Evolutionary conservation across 1,284 basidiomycete species (phyloP), one percentile per base, ranked within the genome.

Genomic region (Amylostereum chailletii): DNA sequence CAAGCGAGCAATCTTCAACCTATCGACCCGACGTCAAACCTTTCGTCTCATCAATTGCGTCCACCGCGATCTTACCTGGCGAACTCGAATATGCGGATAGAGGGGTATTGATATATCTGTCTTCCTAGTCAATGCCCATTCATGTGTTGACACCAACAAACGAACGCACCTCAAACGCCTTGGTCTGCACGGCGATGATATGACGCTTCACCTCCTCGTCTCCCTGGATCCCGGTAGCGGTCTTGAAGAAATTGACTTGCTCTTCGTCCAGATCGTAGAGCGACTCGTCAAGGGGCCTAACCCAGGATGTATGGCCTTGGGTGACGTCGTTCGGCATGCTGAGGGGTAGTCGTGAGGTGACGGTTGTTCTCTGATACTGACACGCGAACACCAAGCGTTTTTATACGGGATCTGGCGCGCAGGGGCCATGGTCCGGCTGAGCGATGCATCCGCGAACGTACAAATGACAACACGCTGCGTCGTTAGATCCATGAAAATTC

Each of bases 1-100:
- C 26, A 67, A 56, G 11, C 58, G 64, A 7, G 66, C 61, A 38
- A 72, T 72, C 58, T 66, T 72, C 5, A 73, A 52, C 37, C 74
- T 76, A n/a, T 33, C 5, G 27, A 36, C 7, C 4, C 5, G 10
- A n/a, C 5, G 36, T 19, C 19, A 19, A 19, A 19, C 19, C 19
- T 19, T 19, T 19, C 19, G 19, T 19, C 19, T 19, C 19, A 19
- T 19, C 19, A 19, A 19, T 19, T 19, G 19, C 19, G 19, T 19
- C 7, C 7, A 19, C 19, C 19, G n/a, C 11, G 10, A 26, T 2
- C 61, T 33, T 44, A 68, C 71, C 53, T 65, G 0, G 62, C 63
- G 52, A 72, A 74, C 1, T 57, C 47, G 54, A 72, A 71, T 1
- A 47, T 49, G 3, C 64, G 60, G 42, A 69, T 65, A 48, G 66